Evolutionary conservation across 2,329 filamentous ascomycete genomes (phyloP).

Genomic region (Cryphonectria japonica): DNA sequence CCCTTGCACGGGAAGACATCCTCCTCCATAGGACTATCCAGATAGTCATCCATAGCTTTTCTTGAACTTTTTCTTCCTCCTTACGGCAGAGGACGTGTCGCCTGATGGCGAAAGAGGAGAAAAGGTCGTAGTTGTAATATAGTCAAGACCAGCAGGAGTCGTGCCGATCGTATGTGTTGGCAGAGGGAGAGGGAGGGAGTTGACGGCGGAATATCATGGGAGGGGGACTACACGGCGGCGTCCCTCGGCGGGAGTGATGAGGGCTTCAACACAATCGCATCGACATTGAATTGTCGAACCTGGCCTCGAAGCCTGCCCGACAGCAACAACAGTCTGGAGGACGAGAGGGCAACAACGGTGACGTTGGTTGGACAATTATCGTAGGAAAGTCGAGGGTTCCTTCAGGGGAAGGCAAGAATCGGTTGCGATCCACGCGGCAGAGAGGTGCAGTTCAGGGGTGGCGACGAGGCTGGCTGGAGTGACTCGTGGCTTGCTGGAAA

Average conservation of each 20-base stretch:
- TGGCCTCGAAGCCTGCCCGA: conserved; percentile 3
- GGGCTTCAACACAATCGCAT: conserved; percentile 7
- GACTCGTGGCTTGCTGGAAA: conserved; percentile 5
- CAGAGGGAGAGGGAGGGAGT: conserved; percentile 12
- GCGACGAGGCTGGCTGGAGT: conserved; percentile 8
- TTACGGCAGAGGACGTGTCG: conserved; percentile 30
- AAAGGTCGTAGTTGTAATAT: neutral
- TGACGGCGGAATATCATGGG: conserved; percentile 20
- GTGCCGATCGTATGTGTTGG: conserved; percentile 9
- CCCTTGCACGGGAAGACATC: conserved; percentile 91
- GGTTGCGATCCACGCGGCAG: neutral
- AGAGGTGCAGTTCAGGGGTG: conserved; percentile 8
- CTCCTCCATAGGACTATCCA: conserved; percentile 74
- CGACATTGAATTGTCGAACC: conserved; percentile 10
- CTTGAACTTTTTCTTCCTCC: neutral
- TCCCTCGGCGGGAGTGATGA: conserved; percentile 17
- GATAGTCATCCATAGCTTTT: conserved; percentile 60
- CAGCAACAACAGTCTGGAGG: neutral
- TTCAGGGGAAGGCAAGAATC: neutral
- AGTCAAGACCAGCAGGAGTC: conserved; percentile 12
- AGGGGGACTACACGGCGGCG: conserved; percentile 1
- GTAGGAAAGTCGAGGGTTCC: neutral
- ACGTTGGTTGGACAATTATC: neutral
- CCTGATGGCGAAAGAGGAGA: neutral
- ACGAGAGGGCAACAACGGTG: neutral